A percentile compares a stretch with the other conserved stretches of the same genome.
Conservation (phyloP, 345 rosid genomes). For the Raphanus raphanistrum region DNA sequence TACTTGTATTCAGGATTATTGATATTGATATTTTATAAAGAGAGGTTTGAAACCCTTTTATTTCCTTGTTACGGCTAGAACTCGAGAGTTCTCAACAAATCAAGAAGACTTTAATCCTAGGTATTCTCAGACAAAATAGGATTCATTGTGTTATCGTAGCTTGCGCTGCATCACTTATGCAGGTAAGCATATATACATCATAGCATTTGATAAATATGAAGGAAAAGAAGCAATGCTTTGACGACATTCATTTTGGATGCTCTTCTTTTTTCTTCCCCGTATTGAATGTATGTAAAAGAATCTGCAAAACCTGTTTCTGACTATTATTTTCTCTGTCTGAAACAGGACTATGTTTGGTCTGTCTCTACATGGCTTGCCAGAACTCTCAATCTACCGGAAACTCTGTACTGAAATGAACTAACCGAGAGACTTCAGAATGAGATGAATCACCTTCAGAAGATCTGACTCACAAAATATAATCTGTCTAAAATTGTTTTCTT, state of each 20-base stretch:
- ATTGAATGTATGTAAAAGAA: too few species aligned
- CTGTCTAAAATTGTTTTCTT: not conserved
- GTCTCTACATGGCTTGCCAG: slow-evolving; percentile 63
- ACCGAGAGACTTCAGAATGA: slow-evolving; percentile 23
- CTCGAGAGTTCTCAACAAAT: too few species aligned
- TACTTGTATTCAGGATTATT: too few species aligned
- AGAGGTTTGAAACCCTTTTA: too few species aligned
- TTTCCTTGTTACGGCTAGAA: too few species aligned
- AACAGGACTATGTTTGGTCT: slow-evolving; percentile 81
- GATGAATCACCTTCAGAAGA: slow-evolving; percentile 2
- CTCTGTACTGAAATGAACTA: slow-evolving; percentile 40
- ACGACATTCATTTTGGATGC: not conserved
- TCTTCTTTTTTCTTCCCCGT: too few species aligned
- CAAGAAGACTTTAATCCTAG: too few species aligned
- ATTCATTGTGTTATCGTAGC: too few species aligned
- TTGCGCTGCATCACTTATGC: too few species aligned
- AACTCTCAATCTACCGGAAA: slow-evolving; percentile 47
- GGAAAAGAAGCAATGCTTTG: not conserved
- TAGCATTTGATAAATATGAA: not conserved
- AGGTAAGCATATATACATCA: too few species aligned
- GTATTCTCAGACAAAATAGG: too few species aligned
- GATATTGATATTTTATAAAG: too few species aligned
- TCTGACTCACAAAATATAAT: not conserved
- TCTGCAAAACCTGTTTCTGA: not conserved
- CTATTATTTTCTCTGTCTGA: not conserved